Conservation (phyloP, 2,329 filamentous ascomycete genomes). For the Pestalotiopsis sp. region DNA sequence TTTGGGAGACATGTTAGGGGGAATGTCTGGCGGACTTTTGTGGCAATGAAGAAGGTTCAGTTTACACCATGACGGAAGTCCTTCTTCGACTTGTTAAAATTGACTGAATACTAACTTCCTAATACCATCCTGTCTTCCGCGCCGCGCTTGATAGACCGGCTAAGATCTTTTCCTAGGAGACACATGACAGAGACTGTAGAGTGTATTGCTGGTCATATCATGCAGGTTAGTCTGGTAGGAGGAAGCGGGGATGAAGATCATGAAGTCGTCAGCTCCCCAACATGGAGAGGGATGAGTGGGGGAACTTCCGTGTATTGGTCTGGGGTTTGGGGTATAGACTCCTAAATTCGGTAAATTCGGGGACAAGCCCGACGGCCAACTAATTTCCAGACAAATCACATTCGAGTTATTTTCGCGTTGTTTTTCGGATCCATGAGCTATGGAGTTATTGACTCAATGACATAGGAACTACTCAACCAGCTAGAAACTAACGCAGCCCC, state of each 20-base stretch:
- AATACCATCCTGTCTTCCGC: too few relatives aligned
- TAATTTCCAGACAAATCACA: too few relatives aligned
- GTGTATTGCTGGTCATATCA: not conserved
- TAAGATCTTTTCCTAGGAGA: not conserved
- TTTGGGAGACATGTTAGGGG: not conserved
- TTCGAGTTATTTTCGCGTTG: too few relatives aligned
- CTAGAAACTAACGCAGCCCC: constrained; percentile 15
- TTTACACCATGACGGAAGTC: not conserved
- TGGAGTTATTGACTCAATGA: not conserved
- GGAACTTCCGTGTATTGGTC: not conserved
- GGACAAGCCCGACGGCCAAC: too few relatives aligned
- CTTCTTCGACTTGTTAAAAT: too few relatives aligned
- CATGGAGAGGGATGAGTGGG: not conserved
- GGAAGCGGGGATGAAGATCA: not conserved
- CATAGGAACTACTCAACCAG: not conserved
- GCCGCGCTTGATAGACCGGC: not conserved
- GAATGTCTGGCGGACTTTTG: not conserved
- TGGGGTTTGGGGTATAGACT: not conserved
- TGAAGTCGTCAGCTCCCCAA: not conserved
- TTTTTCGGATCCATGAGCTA: too few relatives aligned
- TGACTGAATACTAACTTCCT: too few relatives aligned
- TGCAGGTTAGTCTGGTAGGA: not conserved
- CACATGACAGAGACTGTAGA: not conserved
- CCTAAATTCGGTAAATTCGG: too few relatives aligned
- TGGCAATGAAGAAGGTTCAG: not conserved